These are phyloP conservation scores for Metarhizium anisopliae DNA, from an alignment of 2,329 filamentous ascomycete species.

Conservation along the genomic window DNA sequence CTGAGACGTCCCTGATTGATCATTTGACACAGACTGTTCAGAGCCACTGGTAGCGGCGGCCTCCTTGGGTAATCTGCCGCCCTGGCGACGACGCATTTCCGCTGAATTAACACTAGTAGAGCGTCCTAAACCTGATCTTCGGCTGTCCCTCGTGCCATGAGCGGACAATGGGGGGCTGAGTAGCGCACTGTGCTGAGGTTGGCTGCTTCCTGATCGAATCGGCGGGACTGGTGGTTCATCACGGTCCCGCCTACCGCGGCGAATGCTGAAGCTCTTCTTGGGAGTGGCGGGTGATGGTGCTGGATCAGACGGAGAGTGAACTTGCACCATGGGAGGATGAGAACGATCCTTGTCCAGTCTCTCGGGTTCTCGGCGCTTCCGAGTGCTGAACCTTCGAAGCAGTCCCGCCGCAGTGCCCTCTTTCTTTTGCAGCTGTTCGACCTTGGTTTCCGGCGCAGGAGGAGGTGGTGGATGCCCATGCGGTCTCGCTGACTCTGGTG, in stretches of 20 bases:
- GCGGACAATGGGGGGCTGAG: slow-evolving; percentile 63
- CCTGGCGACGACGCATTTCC: slow-evolving; percentile 60
- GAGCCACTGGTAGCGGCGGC: slow-evolving; percentile 70
- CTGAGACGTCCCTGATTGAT: slow-evolving; percentile 40
- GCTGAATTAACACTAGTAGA: slow-evolving; percentile 90
- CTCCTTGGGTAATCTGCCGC: slow-evolving; percentile 45
- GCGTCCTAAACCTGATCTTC: slow-evolving; percentile 62
- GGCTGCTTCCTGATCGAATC: slow-evolving; percentile 48
- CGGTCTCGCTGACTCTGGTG: slow-evolving; percentile 46
- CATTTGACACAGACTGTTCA: slow-evolving; percentile 58
- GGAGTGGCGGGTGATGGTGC: slow-evolving; percentile 42
- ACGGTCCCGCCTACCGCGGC: slow-evolving; percentile 44
- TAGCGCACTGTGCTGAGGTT: slow-evolving; percentile 69
- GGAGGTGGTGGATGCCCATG: slow-evolving; percentile 21
- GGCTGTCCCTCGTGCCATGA: slow-evolving; percentile 45
- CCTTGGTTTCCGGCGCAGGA: slow-evolving; percentile 43
- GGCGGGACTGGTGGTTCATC: slow-evolving; percentile 39
- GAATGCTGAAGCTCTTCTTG: slow-evolving; percentile 84
- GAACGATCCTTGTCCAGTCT: slow-evolving; percentile 55
- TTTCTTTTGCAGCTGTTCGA: slow-evolving; percentile 61
- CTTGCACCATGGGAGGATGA: slow-evolving; percentile 63
- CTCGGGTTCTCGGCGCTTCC: slow-evolving; percentile 61
- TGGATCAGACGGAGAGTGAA: slow-evolving; percentile 65
- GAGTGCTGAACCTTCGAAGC: slow-evolving; percentile 82
- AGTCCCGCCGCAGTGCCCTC: slow-evolving; percentile 81